Evolutionary conservation across 2,329 filamentous ascomycete species (phyloP), one percentile per base, ranked within the genome.

Genomic region (Trichophyton schoenleinii): DNA sequence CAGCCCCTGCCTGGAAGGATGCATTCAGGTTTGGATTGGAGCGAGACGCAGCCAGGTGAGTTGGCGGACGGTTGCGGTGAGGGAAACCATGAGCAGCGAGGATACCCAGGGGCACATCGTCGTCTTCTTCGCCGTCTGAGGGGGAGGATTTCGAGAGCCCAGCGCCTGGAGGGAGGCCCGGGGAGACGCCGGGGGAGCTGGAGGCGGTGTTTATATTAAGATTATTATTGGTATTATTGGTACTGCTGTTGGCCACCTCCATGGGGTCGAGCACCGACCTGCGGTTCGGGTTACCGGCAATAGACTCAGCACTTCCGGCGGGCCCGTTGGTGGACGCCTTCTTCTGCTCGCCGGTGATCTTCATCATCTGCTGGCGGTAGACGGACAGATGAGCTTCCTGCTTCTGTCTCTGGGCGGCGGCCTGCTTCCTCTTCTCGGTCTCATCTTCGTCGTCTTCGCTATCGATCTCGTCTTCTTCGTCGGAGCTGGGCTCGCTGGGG

Each of bases 321-420:
- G 78, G 63, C 86, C 72, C 58, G 77, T 76, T 13, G 83, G 77
- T 74, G 9, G 79, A 73, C 3, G 80, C 3, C n/a, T 64, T 63
- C 42, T 38, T 18, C 28, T 59, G 44, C 44, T 92, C 89, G 57
- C 91, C 91, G 0, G 90, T 95, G 34, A 94, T 87, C 75, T 95
- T 95, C 88, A 92, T 95, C 91, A 95, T 96, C 74, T 94, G 88
- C 72, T 96, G 91, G 62, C 91, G 84, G 72, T 95, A 95, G 1
- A 95, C 87, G 1, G 89, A 82, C 79, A 96, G 86, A 71, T 94
- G 89, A 11, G 91, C 91, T 73, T 95, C 89, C 71, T 96, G 91
- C 78, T 91, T 94, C 68, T 85, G 83, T 65, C 91, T 81, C 71
- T 94, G 89, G 71, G 86, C 88, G 18, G 87, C 84, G 55, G 87